Evolutionary conservation across 352 stramenopile genomes (phyloP), one percentile per base, ranked within the genome.

Genomic region (Pythium coloratum): DNA sequence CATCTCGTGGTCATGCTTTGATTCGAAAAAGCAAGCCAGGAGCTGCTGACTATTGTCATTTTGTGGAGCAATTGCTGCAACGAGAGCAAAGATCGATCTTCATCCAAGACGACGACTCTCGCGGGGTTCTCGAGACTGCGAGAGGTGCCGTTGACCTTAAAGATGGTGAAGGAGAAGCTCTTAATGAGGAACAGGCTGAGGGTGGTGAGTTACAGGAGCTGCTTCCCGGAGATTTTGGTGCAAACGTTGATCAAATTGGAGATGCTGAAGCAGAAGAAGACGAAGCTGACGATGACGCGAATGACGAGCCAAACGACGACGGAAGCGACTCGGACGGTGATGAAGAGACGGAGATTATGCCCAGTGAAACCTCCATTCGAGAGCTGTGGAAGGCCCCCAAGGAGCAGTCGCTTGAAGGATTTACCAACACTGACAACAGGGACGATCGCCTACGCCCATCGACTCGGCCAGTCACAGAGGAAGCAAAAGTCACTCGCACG

Each of bases 281-380:
- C 30, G 61, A 68, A 14, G 67, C 66, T 53, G 42, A 55, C 8
- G 51, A 78, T 33, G 64, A 62, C 40, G 60, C 18, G 2, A 64
- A 79, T 34, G 72, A 80, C 8, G 80, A 80, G 30, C 72, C 69
- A 13, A 76, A 81, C 38, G 76, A 88, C 53, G 79, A 84, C 12
- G 66, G 44, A 18, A 82, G 76, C 44, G 80, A 89, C 36, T 68
- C 78, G 6, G 77, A 86, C 16, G 68, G 62, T 4, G 71, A 72
- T 1, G 47, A 57, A 28, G 57, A 51, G 16, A 20, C 6, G 1
- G 6, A 3, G 26, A 2, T 9, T 51, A 8, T 50, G 14, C n/a
- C n/a, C 16, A 24, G 20, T 3, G 7, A 51, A 24, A 20, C 13
- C 44, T 51, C 44, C 1, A 6, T 51, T 8, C n/a, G 44, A 30